Conservation (phyloP, 2,329 filamentous ascomycete species). For the Orbilia brochopaga region DNA sequence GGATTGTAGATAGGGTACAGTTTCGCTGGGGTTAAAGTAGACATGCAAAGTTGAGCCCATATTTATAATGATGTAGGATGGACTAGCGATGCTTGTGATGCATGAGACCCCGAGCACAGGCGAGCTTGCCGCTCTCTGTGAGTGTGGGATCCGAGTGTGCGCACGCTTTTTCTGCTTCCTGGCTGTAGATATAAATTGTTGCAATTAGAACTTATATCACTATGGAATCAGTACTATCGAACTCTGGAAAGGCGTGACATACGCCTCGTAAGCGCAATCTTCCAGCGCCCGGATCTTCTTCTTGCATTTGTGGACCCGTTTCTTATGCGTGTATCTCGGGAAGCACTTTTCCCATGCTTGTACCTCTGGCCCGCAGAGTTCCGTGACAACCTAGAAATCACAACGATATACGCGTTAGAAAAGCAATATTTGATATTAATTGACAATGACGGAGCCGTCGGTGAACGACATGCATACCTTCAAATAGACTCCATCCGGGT, state of each 20-base stretch:
- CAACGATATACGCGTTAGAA: neutral
- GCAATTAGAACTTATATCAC: neutral
- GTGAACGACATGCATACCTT: neutral
- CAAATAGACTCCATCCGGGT: slow-evolving; percentile 22
- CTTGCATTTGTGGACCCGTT: slow-evolving; percentile 37
- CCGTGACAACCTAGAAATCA: slow-evolving; percentile 25
- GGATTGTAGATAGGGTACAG: no score
- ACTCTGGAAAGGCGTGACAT: slow-evolving; percentile 6
- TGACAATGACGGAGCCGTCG: no score
- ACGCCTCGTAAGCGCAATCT: slow-evolving; percentile 40
- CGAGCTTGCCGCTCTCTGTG: slow-evolving; percentile 17
- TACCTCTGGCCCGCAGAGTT: slow-evolving; percentile 29
- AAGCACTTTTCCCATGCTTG: slow-evolving; percentile 42
- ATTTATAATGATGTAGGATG: neutral
- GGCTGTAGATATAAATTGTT: slow-evolving; percentile 17
- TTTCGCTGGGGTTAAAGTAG: no score
- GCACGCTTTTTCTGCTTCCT: slow-evolving; percentile 42
- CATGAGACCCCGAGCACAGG: slow-evolving; percentile 28
- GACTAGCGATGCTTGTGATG: neutral
- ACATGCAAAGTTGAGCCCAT: neutral
- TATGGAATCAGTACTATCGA: neutral
- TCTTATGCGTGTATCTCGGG: slow-evolving; percentile 47
- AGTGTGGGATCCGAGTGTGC: slow-evolving; percentile 30
- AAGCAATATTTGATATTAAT: no score
- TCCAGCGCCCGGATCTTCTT: slow-evolving; percentile 33